A percentile compares a stretch with the other conserved stretches of the same genome.
phyloP scores from a whole-genome alignment of 495 filamentous ascomycete genomes.

The Darksidea phi region DNA sequence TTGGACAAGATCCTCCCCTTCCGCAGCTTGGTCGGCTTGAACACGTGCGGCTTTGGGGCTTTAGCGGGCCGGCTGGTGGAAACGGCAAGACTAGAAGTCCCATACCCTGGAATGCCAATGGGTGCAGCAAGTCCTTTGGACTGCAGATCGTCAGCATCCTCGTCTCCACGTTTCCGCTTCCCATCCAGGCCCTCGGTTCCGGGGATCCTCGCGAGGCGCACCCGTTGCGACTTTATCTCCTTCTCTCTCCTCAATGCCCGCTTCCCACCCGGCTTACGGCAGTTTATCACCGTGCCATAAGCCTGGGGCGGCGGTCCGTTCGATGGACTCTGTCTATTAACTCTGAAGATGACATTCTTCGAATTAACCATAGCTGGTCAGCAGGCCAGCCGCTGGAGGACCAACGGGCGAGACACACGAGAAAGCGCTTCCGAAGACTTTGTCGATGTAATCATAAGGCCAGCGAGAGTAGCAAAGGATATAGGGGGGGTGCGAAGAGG shows the following conservation, averaged over 20 bases:
- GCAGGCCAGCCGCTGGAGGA: constrained; percentile 17
- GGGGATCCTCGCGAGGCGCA: constrained; percentile 8
- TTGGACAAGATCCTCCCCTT: constrained; percentile 17
- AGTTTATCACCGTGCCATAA: constrained; percentile 27
- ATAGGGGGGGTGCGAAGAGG: not conserved
- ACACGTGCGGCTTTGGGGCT: constrained; percentile 1
- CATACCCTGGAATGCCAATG: no score
- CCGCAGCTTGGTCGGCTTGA: constrained; percentile 26
- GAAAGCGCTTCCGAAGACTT: not conserved
- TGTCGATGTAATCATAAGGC: constrained; percentile 1
- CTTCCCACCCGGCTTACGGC: constrained; percentile 22
- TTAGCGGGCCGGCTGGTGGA: no score
- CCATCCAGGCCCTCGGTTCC: not conserved
- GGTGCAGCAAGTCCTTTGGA: no score
- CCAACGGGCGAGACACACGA: constrained; percentile 6
- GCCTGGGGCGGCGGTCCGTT: constrained; percentile 9
- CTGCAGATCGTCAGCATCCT: not conserved
- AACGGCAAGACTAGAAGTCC: no score
- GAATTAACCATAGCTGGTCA: constrained; percentile 30
- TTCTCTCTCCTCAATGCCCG: not conserved
- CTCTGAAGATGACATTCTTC: constrained; percentile 33
- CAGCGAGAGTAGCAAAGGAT: not conserved
- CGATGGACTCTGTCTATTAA: constrained; percentile 24
- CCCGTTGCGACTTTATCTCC: constrained; percentile 18
- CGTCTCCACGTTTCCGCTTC: constrained; percentile 11